Evolutionary conservation across 2,329 filamentous ascomycete genomes (phyloP).

Genomic region (Blumeria hordei): DNA sequence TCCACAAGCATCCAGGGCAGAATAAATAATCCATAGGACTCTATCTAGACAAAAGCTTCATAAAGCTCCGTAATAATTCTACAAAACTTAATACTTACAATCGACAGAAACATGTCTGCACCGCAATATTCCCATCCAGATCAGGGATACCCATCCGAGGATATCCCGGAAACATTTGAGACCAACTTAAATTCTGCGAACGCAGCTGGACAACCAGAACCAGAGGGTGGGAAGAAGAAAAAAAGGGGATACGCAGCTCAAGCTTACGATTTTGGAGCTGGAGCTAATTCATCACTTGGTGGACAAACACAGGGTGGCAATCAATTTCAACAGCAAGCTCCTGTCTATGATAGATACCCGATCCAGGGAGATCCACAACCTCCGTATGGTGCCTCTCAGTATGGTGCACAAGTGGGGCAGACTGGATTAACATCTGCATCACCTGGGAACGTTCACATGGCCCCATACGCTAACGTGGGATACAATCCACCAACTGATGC

Average conservation of each 20-base stretch:
- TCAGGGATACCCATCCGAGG: slow-evolving; percentile 22
- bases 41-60: no score
- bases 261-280: slow-evolving; percentile 77
- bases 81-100: no score
- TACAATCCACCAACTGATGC: slow-evolving; percentile 40
- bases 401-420: slow-evolving; percentile 9
- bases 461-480: slow-evolving; percentile 22
- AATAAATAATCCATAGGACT: no score
- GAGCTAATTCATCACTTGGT: slow-evolving; percentile 51
- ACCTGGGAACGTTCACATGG: slow-evolving; percentile 14
- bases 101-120: slow-evolving; percentile 20
- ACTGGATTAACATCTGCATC: slow-evolving; percentile 6
- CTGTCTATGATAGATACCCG: slow-evolving; percentile 16
- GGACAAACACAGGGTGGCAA: slow-evolving; percentile 38
- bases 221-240: slow-evolving; percentile 45
- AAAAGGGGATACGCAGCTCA: slow-evolving; percentile 87
- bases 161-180: slow-evolving; percentile 17
- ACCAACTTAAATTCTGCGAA: slow-evolving; percentile 9
- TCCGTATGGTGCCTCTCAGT: slow-evolving; percentile 12
- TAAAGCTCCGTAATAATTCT: no score
- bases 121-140: slow-evolving; percentile 22
- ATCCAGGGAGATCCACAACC: slow-evolving; percentile 10
- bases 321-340: slow-evolving; percentile 19
- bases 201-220: slow-evolving; percentile 15
- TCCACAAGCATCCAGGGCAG: no score